These are phyloP conservation scores for Chenopodium album DNA, from an alignment of 148 eudicot species.

Conservation along the genomic window DNA sequence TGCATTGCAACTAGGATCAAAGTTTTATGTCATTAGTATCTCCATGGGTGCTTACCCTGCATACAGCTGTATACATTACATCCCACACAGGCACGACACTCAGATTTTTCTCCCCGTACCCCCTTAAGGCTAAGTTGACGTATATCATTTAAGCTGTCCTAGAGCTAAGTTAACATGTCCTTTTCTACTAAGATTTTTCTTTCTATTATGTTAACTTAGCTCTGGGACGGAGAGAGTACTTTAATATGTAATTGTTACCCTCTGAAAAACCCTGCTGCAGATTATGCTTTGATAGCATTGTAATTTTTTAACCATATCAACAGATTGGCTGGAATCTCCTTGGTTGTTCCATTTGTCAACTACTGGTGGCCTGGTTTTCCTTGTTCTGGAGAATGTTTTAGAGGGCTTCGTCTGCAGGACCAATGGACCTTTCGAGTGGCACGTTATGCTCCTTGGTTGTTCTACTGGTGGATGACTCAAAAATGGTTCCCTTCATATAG, in stretches of 20 bases:
- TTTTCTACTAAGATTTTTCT: background rate
- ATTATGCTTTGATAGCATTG: background rate
- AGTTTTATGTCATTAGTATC: slow-evolving; percentile 61
- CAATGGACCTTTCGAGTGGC: slow-evolving; percentile 65
- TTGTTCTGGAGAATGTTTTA: slow-evolving; percentile 38
- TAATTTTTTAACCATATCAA: slow-evolving; percentile 7
- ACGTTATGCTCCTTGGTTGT: slow-evolving; percentile 65
- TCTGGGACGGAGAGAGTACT: background rate
- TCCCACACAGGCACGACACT: slow-evolving; percentile 63
- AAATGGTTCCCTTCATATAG: slow-evolving; percentile 59
- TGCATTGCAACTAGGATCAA: slow-evolving; percentile 59
- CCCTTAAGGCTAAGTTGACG: background rate
- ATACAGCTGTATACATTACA: slow-evolving; percentile 69
- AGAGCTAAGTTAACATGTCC: background rate
- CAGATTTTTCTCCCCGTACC: background rate
- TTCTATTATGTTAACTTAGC: background rate
- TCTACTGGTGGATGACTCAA: slow-evolving; percentile 74
- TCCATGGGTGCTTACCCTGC: slow-evolving; percentile 70
- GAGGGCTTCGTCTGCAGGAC: slow-evolving; percentile 36
- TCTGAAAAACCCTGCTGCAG: background rate
- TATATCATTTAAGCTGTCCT: background rate
- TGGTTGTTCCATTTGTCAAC: slow-evolving; percentile 65
- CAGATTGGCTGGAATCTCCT: slow-evolving; percentile 72
- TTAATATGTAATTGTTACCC: no score
- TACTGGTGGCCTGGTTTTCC: slow-evolving; percentile 82